These are phyloP conservation scores for Trichoderma hamatum DNA, from an alignment of 2,329 filamentous ascomycete species.

Conservation along the genomic window DNA sequence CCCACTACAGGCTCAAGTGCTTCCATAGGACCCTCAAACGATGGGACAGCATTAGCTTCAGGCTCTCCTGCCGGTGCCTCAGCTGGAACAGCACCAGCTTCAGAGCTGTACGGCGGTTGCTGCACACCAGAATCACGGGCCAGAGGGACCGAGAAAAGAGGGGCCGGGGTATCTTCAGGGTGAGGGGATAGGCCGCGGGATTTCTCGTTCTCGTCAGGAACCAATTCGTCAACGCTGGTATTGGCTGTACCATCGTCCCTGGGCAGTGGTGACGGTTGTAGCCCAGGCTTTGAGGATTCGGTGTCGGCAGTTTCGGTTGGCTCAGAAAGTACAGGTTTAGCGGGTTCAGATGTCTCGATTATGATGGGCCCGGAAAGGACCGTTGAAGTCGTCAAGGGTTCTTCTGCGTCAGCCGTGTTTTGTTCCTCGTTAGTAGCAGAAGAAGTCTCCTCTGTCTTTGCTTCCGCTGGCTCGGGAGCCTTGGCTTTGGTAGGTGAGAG, in stretches of 20 bases:
- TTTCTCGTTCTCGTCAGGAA: conserved; percentile 27
- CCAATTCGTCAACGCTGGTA: conserved; percentile 23
- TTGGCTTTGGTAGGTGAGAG: conserved; percentile 55
- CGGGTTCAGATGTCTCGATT: background rate
- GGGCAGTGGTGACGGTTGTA: conserved; percentile 12
- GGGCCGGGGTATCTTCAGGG: conserved; percentile 69
- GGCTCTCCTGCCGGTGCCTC: conserved; percentile 5
- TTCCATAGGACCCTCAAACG: conserved; percentile 25
- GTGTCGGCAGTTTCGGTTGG: background rate
- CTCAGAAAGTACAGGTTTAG: background rate
- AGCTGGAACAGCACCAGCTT: conserved; percentile 14
- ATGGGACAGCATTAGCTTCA: conserved; percentile 23
- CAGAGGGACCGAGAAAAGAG: conserved; percentile 51
- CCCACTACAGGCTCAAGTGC: conserved; percentile 75
- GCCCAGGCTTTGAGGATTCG: conserved; percentile 3
- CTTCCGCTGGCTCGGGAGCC: background rate
- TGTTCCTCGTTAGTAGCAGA: background rate
- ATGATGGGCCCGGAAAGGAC: conserved; percentile 8
- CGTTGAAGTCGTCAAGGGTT: background rate
- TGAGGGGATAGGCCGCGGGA: conserved; percentile 52
- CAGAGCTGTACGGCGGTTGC: conserved; percentile 30
- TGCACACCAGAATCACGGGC: conserved; percentile 37
- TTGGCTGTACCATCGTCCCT: conserved; percentile 23
- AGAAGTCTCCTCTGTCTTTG: background rate
- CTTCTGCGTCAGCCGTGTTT: background rate